A percentile compares a stretch with the other conserved stretches of the same genome.
phyloP scores from a whole-genome alignment of 2,329 filamentous ascomycete genomes.

The Xylaria arbuscula region DNA sequence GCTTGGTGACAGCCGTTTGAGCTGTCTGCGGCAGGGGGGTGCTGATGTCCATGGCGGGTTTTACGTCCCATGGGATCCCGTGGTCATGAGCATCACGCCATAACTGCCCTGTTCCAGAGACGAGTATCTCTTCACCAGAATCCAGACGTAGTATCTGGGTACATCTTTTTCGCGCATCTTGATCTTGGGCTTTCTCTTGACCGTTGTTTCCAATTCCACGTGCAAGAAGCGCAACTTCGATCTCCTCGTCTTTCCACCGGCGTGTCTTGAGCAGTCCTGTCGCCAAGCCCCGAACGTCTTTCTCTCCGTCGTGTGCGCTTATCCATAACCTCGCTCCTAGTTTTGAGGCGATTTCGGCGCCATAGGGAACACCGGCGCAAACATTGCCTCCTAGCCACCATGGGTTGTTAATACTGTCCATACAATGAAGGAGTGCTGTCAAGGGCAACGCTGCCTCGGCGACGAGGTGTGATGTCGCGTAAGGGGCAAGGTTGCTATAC shows the following conservation, averaged over 20 bases:
- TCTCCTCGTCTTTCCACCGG: slow-evolving; percentile 58
- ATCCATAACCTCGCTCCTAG: slow-evolving; percentile 69
- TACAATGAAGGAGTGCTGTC: slow-evolving; percentile 72
- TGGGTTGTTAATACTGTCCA: slow-evolving; percentile 68
- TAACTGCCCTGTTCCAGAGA: slow-evolving; percentile 56
- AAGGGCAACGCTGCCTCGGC: slow-evolving; percentile 68
- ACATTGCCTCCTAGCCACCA: slow-evolving; percentile 72
- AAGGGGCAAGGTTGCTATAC: slow-evolving; percentile 64
- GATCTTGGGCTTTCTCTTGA: slow-evolving; percentile 30
- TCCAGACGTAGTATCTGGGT: slow-evolving; percentile 58
- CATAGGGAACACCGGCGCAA: slow-evolving; percentile 66
- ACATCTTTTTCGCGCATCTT: slow-evolving; percentile 35
- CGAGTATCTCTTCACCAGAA: slow-evolving; percentile 56
- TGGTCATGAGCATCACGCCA: slow-evolving; percentile 34
- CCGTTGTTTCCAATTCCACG: slow-evolving; percentile 11
- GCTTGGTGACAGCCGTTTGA: slow-evolving; percentile 9
- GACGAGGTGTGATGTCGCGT: slow-evolving; percentile 67
- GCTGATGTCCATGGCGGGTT: not conserved
- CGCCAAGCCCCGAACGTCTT: slow-evolving; percentile 64
- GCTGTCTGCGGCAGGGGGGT: not conserved
- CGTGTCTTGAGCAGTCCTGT: slow-evolving; percentile 62
- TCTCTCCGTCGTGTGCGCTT: slow-evolving; percentile 70
- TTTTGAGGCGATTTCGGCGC: slow-evolving; percentile 65
- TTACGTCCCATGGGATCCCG: slow-evolving; percentile 4
- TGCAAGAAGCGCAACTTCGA: slow-evolving; percentile 52